Evolutionary conservation across 257 asterid species (phyloP).

Genomic region (Nicotiana paniculata): DNA sequence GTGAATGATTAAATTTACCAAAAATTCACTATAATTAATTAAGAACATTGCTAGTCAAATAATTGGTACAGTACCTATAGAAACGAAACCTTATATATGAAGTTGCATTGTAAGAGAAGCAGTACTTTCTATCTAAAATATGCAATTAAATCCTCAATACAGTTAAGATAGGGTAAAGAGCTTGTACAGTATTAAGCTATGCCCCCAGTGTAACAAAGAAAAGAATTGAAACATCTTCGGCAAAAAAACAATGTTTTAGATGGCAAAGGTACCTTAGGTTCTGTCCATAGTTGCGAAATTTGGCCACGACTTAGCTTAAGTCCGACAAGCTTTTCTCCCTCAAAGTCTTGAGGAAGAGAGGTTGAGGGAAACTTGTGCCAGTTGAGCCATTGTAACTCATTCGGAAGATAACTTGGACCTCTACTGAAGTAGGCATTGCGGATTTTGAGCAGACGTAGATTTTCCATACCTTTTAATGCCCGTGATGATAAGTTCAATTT

Average conservation of each 20-base stretch:
- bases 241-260: background rate
- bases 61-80: background rate
- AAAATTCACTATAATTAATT: background rate
- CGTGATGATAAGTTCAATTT: constrained; percentile 7
- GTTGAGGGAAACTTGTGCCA: constrained; percentile 6
- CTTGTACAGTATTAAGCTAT: background rate
- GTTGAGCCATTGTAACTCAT: constrained; percentile 11
- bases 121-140: background rate
- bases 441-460: constrained; percentile 14
- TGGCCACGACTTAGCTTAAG: constrained; percentile 1
- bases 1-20: background rate
- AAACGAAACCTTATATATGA: background rate
- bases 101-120: background rate
- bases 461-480: constrained; percentile 9
- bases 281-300: background rate
- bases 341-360: constrained; percentile 8
- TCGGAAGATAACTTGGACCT: constrained; percentile 4
- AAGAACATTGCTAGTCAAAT: background rate
- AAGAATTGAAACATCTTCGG: background rate
- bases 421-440: constrained; percentile 4
- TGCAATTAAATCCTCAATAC: background rate
- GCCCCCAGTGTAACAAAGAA: background rate
- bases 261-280: constrained; percentile 1
- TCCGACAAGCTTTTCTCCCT: constrained; percentile 11
- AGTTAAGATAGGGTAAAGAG: background rate